Conservation (phyloP, 352 stramenopile species). For the Phytophthora kernoviae region DNA sequence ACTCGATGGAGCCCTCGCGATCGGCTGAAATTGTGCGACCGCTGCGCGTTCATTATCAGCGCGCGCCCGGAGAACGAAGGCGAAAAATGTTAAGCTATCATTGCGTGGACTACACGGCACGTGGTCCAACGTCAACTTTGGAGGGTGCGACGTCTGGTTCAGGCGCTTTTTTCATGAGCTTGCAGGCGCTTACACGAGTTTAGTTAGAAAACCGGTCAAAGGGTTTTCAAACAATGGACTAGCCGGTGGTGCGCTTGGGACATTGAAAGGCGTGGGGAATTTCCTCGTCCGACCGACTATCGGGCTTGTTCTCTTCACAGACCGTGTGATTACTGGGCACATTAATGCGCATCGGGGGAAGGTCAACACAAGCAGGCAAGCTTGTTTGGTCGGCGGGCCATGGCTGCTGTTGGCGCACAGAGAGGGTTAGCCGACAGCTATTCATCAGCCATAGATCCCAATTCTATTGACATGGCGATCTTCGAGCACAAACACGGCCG, state of each 20-base stretch:
- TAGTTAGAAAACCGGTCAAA: conserved; percentile 34
- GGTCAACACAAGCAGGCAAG: conserved; percentile 28
- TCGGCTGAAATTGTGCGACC: conserved; percentile 45
- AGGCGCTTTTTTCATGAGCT: conserved; percentile 40
- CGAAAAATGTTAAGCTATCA: conserved; percentile 42
- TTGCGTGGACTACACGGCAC: conserved; percentile 47
- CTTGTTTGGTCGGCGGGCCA: conserved; percentile 19
- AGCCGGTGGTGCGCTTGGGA: conserved; percentile 14
- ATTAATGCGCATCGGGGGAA: conserved; percentile 38
- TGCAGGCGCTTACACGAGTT: conserved; percentile 33
- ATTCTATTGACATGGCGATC: conserved; percentile 20
- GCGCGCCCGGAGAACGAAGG: conserved; percentile 31
- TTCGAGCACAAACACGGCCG: conserved; percentile 14
- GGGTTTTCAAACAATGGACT: conserved; percentile 15
- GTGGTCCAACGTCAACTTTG: conserved; percentile 48
- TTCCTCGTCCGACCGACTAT: conserved; percentile 34
- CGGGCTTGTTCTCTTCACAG: conserved; percentile 32
- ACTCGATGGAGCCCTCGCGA: conserved; percentile 40
- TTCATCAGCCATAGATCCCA: neutral
- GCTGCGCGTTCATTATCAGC: conserved; percentile 36
- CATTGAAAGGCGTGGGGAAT: conserved; percentile 25
- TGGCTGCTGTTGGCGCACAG: conserved; percentile 20
- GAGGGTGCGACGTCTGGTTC: conserved; percentile 36
- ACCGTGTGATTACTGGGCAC: conserved; percentile 40
- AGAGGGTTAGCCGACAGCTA: conserved; percentile 24